Evolutionary conservation across 352 stramenopile genomes (phyloP).

Genomic region (Phytophthora aleatoria): DNA sequence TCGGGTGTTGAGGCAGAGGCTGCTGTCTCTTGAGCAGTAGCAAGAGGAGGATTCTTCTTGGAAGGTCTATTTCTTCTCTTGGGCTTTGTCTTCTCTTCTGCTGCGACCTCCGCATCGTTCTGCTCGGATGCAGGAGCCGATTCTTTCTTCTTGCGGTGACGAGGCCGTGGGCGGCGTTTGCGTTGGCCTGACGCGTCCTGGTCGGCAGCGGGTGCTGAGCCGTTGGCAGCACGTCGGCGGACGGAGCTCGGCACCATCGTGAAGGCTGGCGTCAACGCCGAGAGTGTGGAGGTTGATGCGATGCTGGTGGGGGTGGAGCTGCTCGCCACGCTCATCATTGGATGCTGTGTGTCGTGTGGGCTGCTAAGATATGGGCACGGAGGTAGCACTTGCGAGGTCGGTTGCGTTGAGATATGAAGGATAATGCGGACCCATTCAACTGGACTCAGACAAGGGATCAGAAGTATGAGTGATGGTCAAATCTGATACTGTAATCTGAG

Average conservation of each 20-base stretch:
- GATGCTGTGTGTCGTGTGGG: neutral
- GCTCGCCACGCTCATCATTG: conserved; percentile 29
- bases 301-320: conserved; percentile 24
- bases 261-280: conserved; percentile 23
- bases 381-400: neutral
- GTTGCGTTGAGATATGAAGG: conserved; percentile 12
- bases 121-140: neutral
- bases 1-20: conserved; percentile 3
- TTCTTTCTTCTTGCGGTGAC: conserved; percentile 34
- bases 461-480: conserved; percentile 5
- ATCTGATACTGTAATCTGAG: conserved; percentile 3
- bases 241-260: conserved; percentile 41
- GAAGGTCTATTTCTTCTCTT: conserved; percentile 27
- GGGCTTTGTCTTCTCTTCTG: conserved; percentile 8
- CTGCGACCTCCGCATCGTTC: neutral
- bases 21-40: neutral
- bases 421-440: conserved; percentile 12
- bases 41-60: conserved; percentile 9
- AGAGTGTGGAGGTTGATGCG: conserved; percentile 23
- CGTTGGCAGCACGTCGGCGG: conserved; percentile 7
- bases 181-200: conserved; percentile 11
- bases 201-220: neutral
- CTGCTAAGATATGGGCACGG: neutral
- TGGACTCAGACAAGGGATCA: conserved; percentile 13
- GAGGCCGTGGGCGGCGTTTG: conserved; percentile 22